Percentiles rank a stretch among this genome's conserved stretches.
Conservation (phyloP, 2,329 filamentous ascomycete species). For the Neodidymelliopsis sp. region DNA sequence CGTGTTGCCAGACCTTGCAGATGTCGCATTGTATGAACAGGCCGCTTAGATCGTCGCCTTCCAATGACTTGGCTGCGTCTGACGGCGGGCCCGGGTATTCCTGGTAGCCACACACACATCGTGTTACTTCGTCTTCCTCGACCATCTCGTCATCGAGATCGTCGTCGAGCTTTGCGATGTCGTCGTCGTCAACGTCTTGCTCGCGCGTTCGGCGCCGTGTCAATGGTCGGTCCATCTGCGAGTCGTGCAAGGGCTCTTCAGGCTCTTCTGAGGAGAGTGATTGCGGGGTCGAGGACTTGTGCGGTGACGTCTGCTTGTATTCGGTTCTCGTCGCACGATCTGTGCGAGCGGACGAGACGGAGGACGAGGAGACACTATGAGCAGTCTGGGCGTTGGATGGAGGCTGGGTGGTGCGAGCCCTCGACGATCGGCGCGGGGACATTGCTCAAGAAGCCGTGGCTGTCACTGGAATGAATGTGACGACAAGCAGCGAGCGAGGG, state of each 20-base stretch:
- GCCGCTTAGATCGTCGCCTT: constrained; percentile 81
- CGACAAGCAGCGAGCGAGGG: constrained; percentile 1
- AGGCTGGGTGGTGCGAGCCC: constrained; percentile 81
- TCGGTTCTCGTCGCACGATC: constrained; percentile 78
- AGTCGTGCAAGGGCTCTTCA: constrained; percentile 62
- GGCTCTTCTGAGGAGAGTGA: constrained; percentile 74
- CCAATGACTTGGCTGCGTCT: constrained; percentile 63
- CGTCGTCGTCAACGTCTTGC: constrained; percentile 68
- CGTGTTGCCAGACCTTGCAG: constrained; percentile 99
- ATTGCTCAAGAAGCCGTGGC: constrained; percentile 46
- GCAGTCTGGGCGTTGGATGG: constrained; percentile 69
- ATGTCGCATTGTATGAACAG: constrained; percentile 98
- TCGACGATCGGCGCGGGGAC: constrained; percentile 87
- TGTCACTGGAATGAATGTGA: neutral
- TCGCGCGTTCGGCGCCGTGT: constrained; percentile 82
- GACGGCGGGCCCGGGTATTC: constrained; percentile 85
- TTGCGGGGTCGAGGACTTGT: constrained; percentile 76
- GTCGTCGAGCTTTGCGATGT: constrained; percentile 57
- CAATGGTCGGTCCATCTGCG: constrained; percentile 69
- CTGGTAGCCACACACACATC: constrained; percentile 92
- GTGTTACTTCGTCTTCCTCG: constrained; percentile 84
- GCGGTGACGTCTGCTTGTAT: constrained; percentile 75
- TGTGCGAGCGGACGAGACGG: constrained; percentile 72
- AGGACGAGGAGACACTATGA: constrained; percentile 79
- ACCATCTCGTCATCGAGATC: constrained; percentile 68